Percentiles rank a stretch among this genome's conserved stretches.
phyloP scores from a whole-genome alignment of 768 basidiomycete species.

The button mushroom (Agaricus bisporus) region DNA sequence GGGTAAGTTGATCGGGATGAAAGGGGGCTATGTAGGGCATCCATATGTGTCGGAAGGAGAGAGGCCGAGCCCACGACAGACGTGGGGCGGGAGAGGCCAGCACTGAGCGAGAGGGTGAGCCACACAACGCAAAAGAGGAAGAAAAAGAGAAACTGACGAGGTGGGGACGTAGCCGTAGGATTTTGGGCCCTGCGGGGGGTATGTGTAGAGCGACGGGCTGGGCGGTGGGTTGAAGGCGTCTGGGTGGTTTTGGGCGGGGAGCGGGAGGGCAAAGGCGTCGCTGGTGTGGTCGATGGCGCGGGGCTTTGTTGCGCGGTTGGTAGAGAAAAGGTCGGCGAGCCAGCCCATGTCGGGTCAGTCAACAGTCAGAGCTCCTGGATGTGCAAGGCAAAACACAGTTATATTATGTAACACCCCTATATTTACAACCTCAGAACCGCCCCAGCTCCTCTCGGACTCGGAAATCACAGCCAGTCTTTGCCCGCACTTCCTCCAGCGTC shows the following conservation, averaged over 20 bases:
- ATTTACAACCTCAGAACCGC: constrained; percentile 21
- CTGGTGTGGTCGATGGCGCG: constrained; percentile 74
- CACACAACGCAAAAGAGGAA: neutral
- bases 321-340: constrained; percentile 61
- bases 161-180: constrained; percentile 58
- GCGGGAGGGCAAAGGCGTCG: constrained; percentile 85
- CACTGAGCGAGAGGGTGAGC: constrained; percentile 15
- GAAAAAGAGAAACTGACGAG: constrained; percentile 34
- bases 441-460: constrained; percentile 48
- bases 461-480: constrained; percentile 86
- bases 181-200: constrained; percentile 61
- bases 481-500: constrained; percentile 74
- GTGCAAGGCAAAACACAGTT: neutral
- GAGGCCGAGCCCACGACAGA: constrained; percentile 35
- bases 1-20: constrained; percentile 54
- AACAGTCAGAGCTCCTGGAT: neutral
- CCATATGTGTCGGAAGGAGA: constrained; percentile 65
- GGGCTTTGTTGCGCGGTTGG: constrained; percentile 45
- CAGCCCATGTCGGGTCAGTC: constrained; percentile 52
- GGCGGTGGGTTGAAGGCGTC: constrained; percentile 56
- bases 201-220: constrained; percentile 55
- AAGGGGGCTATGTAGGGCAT: constrained; percentile 38
- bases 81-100: constrained; percentile 33
- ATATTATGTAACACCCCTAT: constrained; percentile 7
- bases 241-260: constrained; percentile 55